Evolutionary conservation across 1,139 yeast species (phyloP), one percentile per base, ranked within the genome.

Genomic region (Starmera stellimalicola): DNA sequence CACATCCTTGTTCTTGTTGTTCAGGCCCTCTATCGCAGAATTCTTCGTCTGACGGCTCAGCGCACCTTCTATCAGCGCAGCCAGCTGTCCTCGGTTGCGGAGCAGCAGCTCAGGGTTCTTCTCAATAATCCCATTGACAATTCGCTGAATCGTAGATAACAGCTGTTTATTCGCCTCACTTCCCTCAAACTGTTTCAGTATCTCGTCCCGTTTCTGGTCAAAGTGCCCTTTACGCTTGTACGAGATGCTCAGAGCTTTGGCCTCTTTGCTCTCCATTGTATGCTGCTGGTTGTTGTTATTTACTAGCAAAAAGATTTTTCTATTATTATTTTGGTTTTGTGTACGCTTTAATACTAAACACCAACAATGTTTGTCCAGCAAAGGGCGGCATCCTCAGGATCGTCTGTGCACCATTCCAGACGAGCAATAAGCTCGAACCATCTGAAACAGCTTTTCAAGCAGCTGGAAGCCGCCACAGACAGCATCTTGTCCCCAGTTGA

Each of bases 191-290:
- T 34, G 24, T 4, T 33, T 31, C 17, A 44, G 25, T 0, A 46
- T 29, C 18, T 33, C 34, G 5, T 37, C 44, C n/a, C 48, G 27
- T 16, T 43, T 38, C 7, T 32, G 27, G 32, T 48, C 53, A 20
- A 39, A 43, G 22, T 40, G 33, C 2, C 52, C 52, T 12, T 35
- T 39, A 11, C 51, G 35, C 31, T 45, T 47, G 39, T 41, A 48
- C 11, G 32, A 25, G n/a, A 41, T 38, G 5, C 38, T 32, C 9
- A 47, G 30, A 9, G 35, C 25, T 31, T 38, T 40, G 3, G 42
- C 39, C 6, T 42, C 42, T 14, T 26, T 28, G 8, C 18, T 29
- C 8, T 28, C 22, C 33, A 33, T 33, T 9, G 14, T 18, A 7
- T 9, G 10, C n/a, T 9, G 9, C 18, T 16, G 4, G 18, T 12